These are phyloP conservation scores for Rhazya stricta DNA, from an alignment of 257 asterid species.

Conservation along the genomic window DNA sequence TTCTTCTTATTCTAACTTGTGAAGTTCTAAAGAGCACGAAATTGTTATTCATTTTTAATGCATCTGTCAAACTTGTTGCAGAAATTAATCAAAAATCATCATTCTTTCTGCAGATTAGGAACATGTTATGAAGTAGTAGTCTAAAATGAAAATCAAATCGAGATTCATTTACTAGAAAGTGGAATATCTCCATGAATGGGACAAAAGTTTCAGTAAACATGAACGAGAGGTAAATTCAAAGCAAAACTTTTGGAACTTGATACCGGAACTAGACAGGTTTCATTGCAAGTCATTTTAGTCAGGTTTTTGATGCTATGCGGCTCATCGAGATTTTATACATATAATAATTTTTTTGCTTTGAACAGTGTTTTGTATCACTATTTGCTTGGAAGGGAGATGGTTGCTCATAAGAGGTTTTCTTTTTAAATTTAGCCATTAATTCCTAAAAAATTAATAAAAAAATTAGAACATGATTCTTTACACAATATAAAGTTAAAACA, in stretches of 20 bases:
- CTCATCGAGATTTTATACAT: slow-evolving; percentile 49
- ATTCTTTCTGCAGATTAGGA: slow-evolving; percentile 40
- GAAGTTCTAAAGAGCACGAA: not conserved
- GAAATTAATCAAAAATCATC: not conserved
- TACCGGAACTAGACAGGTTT: not conserved
- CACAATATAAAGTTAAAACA: no score
- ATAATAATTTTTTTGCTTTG: no score
- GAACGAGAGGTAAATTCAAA: slow-evolving; percentile 42
- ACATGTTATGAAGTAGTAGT: slow-evolving; percentile 34
- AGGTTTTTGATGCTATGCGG: slow-evolving; percentile 43
- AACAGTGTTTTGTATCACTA: no score
- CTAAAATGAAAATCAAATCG: slow-evolving; percentile 31
- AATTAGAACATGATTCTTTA: no score
- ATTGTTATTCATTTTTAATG: no score
- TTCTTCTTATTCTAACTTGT: slow-evolving; percentile 28
- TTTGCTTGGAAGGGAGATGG: no score
- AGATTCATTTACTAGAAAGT: slow-evolving; percentile 49
- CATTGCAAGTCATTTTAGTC: not conserved
- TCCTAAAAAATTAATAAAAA: no score
- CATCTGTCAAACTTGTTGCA: not conserved
- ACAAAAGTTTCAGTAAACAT: slow-evolving; percentile 37
- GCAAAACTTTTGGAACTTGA: not conserved
- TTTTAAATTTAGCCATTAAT: no score
- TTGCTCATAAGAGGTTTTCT: no score
- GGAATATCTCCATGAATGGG: slow-evolving; percentile 26